Base-by-base conservation (phyloP, 306 rosid species). In the Crotalaria pallida region DNA sequence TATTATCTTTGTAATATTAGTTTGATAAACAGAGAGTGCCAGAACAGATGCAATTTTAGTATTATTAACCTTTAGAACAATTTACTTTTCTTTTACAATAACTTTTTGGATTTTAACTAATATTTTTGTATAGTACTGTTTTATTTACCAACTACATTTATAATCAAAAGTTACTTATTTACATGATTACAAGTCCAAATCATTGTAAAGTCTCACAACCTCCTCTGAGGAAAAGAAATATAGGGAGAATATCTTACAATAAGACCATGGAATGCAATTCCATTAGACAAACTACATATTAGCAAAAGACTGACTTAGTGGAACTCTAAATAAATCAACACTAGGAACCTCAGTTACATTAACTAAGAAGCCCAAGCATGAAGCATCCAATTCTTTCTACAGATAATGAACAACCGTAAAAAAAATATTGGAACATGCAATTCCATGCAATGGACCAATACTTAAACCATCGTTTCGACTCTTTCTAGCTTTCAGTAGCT, bases 351-450 rank as follows among this genome's bases (percentile, higher is more conserved):
- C 17, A 12, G 26, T 45, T 58, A 31, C 29, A 67, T 31, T 41
- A 65, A 16, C 66, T 27, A n/a, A 22, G 27, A 24, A 63, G 44
- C 47, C 47, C 70, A 64, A 17, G 18, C 66, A 41, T 33, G 55
- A 71, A 34, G 50, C 41, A 38, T 77, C 63, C 41, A 27, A 56
- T 47, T 78, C 22, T 57, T 18, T 9, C 50, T 43, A 67, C 33
- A 23, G 33, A 40, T 40, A 19, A 17, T 7, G 2, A 8, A 26
- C 15, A 27, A 26, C 27, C 27, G 6, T 23, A 8, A 4, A 52
- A 5, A 27, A 23, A 50, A 61, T 18, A 19, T 3, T 36, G 52
- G 48, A 40, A 79, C 34, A 53, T 60, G 72, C 67, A 44, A 67
- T 11, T 40, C 44, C 22, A 61, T n/a, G 50, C 13, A 41, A 61